Conservation (phyloP, 2,329 filamentous ascomycete genomes). For the Hypoxylon rubiginosum region DNA sequence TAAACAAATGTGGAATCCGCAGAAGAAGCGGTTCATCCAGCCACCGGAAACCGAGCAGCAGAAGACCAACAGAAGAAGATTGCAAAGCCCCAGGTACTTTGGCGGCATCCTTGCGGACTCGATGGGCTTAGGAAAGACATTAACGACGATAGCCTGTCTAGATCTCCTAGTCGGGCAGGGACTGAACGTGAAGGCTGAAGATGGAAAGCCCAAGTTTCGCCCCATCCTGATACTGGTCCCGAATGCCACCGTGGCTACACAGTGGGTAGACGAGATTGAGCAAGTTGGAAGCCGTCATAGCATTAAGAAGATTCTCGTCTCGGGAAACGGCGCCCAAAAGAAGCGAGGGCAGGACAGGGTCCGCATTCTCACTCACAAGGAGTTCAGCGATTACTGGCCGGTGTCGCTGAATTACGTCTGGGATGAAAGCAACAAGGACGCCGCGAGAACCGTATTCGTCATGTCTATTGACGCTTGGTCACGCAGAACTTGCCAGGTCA, state of each 20-base stretch:
- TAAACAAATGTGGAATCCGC: not conserved
- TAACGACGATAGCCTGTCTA: slow-evolving; percentile 43
- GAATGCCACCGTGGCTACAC: slow-evolving; percentile 43
- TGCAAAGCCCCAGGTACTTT: slow-evolving; percentile 44
- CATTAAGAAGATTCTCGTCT: slow-evolving; percentile 20
- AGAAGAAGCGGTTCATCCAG: slow-evolving; percentile 7
- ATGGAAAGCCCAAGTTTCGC: slow-evolving; percentile 28
- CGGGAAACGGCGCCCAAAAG: not conserved
- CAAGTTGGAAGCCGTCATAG: slow-evolving; percentile 22
- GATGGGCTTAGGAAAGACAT: slow-evolving; percentile 50
- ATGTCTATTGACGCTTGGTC: slow-evolving; percentile 48
- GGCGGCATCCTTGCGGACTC: slow-evolving; percentile 50
- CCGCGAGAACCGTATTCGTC: slow-evolving; percentile 44
- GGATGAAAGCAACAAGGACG: slow-evolving; percentile 36
- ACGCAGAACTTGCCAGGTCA: slow-evolving; percentile 30
- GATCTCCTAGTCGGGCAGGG: slow-evolving; percentile 42
- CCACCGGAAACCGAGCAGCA: slow-evolving; percentile 16
- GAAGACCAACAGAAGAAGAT: slow-evolving; percentile 26
- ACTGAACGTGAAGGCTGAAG: slow-evolving; percentile 32
- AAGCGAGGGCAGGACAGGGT: slow-evolving; percentile 8
- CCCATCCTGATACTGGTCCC: slow-evolving; percentile 48
- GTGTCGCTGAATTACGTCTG: slow-evolving; percentile 41
- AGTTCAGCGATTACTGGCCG: slow-evolving; percentile 41
- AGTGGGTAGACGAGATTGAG: slow-evolving; percentile 48
- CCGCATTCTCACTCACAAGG: slow-evolving; percentile 3